Base-by-base conservation (phyloP, 2,329 filamentous ascomycete genomes). In the Pezicula rhizophila region DNA sequence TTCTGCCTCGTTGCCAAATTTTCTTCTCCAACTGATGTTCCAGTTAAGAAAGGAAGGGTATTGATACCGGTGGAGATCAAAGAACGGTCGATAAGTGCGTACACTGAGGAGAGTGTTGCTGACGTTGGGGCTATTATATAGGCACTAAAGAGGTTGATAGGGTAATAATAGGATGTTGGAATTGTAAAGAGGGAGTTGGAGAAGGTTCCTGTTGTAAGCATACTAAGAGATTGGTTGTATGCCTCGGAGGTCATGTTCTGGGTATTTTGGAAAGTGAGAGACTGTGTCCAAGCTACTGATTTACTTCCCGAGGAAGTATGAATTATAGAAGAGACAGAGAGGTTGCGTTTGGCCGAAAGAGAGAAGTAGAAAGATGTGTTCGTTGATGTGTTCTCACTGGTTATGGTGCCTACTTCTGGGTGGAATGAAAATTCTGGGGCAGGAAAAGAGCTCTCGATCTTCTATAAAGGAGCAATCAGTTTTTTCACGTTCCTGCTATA, bases 171-270 rank as follows among this genome's bases (percentile, higher is more conserved):
- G 57, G 48, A 56, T 54, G 20, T 26, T 15, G 23, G n/a, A 6
- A 14, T 25, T 8, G 40, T 14, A 11, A 23, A 42, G 25, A 42
- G 25, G 14, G 40, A 42, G 20, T 15, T 26, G 11, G 52, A 56
- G 47, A 60, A 54, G n/a, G 44, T 58, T 1, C 63, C 62, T 6
- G 56, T 56, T 25, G 58, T 60, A 23, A 59, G 40, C 61, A 64
- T 62, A 17, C 54, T 49, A 2, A 64, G 57, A 8, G 61, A 62
- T 42, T 64, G 60, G 34, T 65, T 64, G 33, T 56, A 62, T 3
- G 60, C 62, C 4, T 51, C 46, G 18, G 60, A 55, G 5, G 60
- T 64, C 61, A 66, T 60, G 47, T 64, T 66, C 38, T 64, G 63
- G 12, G 60, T 62, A 31, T 61, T 65, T n/a, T 52, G 58, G 51